These are phyloP conservation scores for Cutaneotrichosporon dermatis DNA, from an alignment of 1,284 basidiomycete species.

Conservation along the genomic window DNA sequence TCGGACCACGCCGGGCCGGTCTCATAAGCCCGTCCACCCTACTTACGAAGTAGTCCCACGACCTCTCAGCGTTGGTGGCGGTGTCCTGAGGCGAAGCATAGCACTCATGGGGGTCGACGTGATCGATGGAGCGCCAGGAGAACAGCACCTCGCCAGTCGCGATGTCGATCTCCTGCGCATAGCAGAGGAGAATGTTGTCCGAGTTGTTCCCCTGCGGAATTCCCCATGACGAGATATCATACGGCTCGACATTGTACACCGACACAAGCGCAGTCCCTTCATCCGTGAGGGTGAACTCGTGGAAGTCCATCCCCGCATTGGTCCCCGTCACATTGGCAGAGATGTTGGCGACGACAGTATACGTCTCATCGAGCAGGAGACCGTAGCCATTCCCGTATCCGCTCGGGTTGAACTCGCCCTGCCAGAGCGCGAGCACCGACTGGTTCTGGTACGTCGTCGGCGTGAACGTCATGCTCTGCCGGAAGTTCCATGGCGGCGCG, in stretches of 20 bases:
- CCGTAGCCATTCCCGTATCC: conserved; percentile 29
- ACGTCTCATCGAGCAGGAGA: conserved; percentile 29
- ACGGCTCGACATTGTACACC: conserved; percentile 23
- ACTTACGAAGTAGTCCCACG: conserved; percentile 30
- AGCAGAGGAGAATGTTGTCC: conserved; percentile 28
- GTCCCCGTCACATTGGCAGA: background rate
- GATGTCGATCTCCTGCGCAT: conserved; percentile 41
- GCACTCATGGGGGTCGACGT: conserved; percentile 26
- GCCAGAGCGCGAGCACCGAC: conserved; percentile 30
- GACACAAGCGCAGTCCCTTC: conserved; percentile 37
- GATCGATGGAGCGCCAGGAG: conserved; percentile 34
- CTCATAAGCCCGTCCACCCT: too few relatives aligned
- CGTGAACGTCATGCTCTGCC: conserved; percentile 29
- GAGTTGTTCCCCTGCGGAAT: conserved; percentile 18
- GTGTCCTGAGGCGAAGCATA: conserved; percentile 23
- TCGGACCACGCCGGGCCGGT: too few relatives aligned
- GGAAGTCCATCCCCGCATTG: background rate
- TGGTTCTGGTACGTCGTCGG: conserved; percentile 23
- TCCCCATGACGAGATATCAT: conserved; percentile 25
- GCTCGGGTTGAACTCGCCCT: conserved; percentile 23
- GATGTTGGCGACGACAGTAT: conserved; percentile 30
- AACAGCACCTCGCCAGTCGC: conserved; percentile 30
- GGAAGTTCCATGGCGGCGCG: conserved; percentile 18
- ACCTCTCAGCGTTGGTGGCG: conserved; percentile 8
- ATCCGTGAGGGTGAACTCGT: conserved; percentile 32